These are phyloP conservation scores for Euphorbia tirucalli DNA, from an alignment of 345 rosid species.

Conservation along the genomic window DNA sequence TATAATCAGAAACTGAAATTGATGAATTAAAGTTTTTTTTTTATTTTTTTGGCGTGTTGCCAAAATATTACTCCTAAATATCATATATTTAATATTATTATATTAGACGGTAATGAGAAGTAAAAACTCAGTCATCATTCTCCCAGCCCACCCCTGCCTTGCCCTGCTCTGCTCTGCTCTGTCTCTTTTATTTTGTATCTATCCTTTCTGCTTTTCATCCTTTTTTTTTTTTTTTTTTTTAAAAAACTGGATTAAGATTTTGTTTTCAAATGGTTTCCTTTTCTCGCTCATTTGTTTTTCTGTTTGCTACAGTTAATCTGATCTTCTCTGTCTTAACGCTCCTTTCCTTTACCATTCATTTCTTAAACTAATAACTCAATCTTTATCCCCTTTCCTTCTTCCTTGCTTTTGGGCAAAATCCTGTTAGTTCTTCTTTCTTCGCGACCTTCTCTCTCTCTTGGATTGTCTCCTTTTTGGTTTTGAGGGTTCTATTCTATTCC, in stretches of 20 bases:
- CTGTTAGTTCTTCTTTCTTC: background rate
- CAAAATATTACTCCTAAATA: too few relatives aligned
- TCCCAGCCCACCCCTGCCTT: background rate
- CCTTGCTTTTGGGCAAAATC: conserved; percentile 1
- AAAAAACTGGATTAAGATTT: background rate
- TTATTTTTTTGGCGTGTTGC: too few relatives aligned
- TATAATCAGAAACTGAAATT: too few relatives aligned
- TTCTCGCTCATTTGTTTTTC: conserved; percentile 11
- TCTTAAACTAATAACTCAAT: background rate
- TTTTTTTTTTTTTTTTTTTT: too few relatives aligned
- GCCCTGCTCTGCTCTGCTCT: background rate
- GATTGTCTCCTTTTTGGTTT: background rate
- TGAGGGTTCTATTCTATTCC: conserved; percentile 3
- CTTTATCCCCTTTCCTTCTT: background rate
- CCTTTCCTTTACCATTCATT: conserved; percentile 9
- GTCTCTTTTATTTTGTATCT: background rate
- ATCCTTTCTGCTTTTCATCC: background rate
- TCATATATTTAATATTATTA: too few relatives aligned
- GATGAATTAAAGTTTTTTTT: too few relatives aligned
- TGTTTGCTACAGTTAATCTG: conserved; percentile 12
- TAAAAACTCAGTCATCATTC: background rate
- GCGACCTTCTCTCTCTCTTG: background rate
- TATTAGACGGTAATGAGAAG: background rate
- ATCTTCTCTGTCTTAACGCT: conserved; percentile 8
- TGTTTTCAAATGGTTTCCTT: conserved; percentile 19